Evolutionary conservation across 1,139 yeast genomes (phyloP), one percentile per base, ranked within the genome.

Genomic region (Scheffersomyces cryptocercus): DNA sequence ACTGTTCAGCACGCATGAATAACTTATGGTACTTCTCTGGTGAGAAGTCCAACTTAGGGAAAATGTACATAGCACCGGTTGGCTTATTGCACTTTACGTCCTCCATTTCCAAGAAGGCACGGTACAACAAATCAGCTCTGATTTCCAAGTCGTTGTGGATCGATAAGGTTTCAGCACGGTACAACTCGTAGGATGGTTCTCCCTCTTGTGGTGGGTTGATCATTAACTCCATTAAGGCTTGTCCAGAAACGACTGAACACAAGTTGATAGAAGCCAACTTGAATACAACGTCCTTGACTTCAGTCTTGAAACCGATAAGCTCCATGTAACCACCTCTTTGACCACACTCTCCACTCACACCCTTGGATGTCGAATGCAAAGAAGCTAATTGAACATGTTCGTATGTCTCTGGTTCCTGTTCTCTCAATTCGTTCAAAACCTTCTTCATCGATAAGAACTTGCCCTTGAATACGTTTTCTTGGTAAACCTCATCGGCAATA

Each of bases 311-410:
- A 1, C 97, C 97, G 12, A 84, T 79, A 11, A 91, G 70, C 67
- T 93, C 99, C 95, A 93, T 88, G 73, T 91, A 95, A 4, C 99
- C 99, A 58, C 98, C 99, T 68, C 99, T 84, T 71, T 93, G 99
- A 46, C 99, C 99, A 75, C 99, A 93, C 70, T 93, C 99, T 47
- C 99, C 99, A 54, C 90, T 81, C 58, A 90, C 88, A 62, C 99
- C 99, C 70, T 93, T 93, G 14, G 98, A 91, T 33, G 96, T 90
- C 12, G 98, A 90, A 65, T 93, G 98, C 53, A 93, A 73, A 2
- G 98, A 91, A 2, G 95, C 98, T 49, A 95, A 77, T 61, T 90
- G 96, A 36, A 93, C 95, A 47, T 82, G 74, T 45, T 77, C 77
- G 63, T 82, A 91, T 43, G 67, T 60, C 15, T 79, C 77, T 11